These are phyloP conservation scores for Vigna nakashimae DNA, from an alignment of 306 rosid species.

Conservation along the genomic window DNA sequence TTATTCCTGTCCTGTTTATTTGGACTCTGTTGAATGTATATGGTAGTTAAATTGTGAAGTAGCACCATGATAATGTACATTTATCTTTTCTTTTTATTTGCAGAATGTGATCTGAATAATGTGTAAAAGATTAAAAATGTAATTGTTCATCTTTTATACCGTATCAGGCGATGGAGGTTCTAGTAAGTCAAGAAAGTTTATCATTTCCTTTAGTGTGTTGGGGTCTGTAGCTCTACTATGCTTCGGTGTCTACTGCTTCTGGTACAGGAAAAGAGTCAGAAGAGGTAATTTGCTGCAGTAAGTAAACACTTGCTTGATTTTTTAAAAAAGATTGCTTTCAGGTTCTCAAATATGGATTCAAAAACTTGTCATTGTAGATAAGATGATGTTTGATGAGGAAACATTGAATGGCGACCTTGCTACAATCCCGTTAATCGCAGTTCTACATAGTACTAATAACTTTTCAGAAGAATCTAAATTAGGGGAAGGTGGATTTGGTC, in stretches of 20 bases:
- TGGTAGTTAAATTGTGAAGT: no score
- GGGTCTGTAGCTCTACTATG: slow-evolving; percentile 27
- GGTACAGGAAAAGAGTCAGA: background rate
- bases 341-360: background rate
- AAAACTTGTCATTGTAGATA: slow-evolving; percentile 1
- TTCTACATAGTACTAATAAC: slow-evolving; percentile 42
- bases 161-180: slow-evolving; percentile 20
- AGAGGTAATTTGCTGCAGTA: slow-evolving; percentile 22
- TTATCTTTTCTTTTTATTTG: background rate
- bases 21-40: no score
- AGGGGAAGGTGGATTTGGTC: slow-evolving; percentile 76
- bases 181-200: slow-evolving; percentile 14
- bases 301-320: background rate
- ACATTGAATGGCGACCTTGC: slow-evolving; percentile 41
- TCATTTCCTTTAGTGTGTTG: slow-evolving; percentile 24
- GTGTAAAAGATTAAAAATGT: background rate
- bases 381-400: background rate
- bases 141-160: background rate
- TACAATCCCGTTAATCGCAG: slow-evolving; percentile 31
- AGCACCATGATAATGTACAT: background rate
- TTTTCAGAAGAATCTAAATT: slow-evolving; percentile 57
- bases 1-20: background rate
- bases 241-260: slow-evolving; percentile 31
- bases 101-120: background rate
- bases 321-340: background rate